Percentiles rank a stretch among this genome's conserved stretches.
Evolutionary conservation across 2,329 filamentous ascomycete genomes (phyloP).

Genomic region (Neurospora sp.): DNA sequence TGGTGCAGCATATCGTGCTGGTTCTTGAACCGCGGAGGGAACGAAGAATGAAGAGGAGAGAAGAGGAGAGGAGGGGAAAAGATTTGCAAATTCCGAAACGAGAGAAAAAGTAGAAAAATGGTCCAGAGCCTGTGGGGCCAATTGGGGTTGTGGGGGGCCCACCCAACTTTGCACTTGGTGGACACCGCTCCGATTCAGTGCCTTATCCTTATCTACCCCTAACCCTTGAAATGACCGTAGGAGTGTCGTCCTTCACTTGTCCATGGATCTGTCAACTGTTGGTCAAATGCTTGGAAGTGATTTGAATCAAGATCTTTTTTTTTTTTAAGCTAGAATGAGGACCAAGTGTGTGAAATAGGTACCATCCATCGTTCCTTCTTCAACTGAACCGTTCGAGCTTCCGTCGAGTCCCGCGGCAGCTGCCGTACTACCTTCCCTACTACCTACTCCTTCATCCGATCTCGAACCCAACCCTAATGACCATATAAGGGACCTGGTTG

Average conservation of each 20-base stretch:
- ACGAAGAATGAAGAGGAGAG: not conserved
- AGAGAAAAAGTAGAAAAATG: not conserved
- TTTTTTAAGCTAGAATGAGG: not conserved
- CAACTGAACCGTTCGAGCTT: not conserved
- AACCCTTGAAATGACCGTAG: not conserved
- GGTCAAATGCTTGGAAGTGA: not conserved
- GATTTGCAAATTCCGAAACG: not conserved
- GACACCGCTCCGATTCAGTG: not conserved
- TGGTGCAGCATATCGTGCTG: conserved; percentile 14
- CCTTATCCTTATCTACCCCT: not conserved
- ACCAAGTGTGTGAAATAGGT: not conserved
- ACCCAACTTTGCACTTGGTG: not conserved
- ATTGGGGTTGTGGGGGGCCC: not conserved
- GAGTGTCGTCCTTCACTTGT: not conserved
- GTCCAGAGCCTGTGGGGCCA: not conserved
- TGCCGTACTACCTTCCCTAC: not conserved
- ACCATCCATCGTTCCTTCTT: not conserved
- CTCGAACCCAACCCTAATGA: not conserved
- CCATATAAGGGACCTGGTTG: not conserved
- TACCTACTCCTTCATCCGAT: not conserved
- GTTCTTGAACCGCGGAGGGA: not conserved
- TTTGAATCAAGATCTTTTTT: not conserved
- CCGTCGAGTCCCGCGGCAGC: not conserved
- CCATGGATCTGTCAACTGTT: not conserved
- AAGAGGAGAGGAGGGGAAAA: not conserved